A percentile compares a stretch with the other conserved stretches of the same genome.
These are phyloP conservation scores for Pseudocercospora fijiensis DNA, from an alignment of 2,329 filamentous ascomycete genomes.

Conservation along the genomic window DNA sequence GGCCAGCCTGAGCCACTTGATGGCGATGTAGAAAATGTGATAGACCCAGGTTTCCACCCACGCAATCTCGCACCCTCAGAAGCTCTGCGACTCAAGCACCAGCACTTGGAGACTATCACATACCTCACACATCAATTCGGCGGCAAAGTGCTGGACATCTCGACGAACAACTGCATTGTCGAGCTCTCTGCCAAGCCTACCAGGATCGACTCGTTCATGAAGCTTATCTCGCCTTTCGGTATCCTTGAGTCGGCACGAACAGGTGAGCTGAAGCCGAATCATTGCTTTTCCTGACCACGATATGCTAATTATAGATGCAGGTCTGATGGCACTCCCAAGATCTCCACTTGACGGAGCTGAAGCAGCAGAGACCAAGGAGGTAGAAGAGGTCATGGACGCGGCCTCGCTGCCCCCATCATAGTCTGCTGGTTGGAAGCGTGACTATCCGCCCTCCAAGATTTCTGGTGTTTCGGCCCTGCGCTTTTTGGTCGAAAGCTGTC, in stretches of 20 bases:
- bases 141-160: slow-evolving; percentile 96
- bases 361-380: slow-evolving; percentile 78
- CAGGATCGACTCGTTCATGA: slow-evolving; percentile 96
- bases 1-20: slow-evolving; percentile 20
- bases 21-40: slow-evolving; percentile 12
- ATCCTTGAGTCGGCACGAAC: slow-evolving; percentile 95
- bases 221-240: slow-evolving; percentile 89
- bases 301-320: slow-evolving; percentile 37
- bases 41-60: slow-evolving; percentile 74
- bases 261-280: slow-evolving; percentile 46
- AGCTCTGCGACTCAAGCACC: slow-evolving; percentile 92
- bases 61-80: slow-evolving; percentile 81
- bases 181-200: slow-evolving; percentile 91
- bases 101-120: slow-evolving; percentile 94
- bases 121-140: slow-evolving; percentile 97
- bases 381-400: slow-evolving; percentile 90
- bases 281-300: background rate
- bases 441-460: background rate
- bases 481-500: background rate
- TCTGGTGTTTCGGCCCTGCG: background rate
- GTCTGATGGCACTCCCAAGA: slow-evolving; percentile 92
- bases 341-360: slow-evolving; percentile 77
- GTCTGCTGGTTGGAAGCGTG: background rate
- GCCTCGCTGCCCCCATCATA: slow-evolving; percentile 77
- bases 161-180: slow-evolving; percentile 97